phyloP scores from a whole-genome alignment of 495 filamentous ascomycete genomes.

The Trichocladium antarcticum region DNA sequence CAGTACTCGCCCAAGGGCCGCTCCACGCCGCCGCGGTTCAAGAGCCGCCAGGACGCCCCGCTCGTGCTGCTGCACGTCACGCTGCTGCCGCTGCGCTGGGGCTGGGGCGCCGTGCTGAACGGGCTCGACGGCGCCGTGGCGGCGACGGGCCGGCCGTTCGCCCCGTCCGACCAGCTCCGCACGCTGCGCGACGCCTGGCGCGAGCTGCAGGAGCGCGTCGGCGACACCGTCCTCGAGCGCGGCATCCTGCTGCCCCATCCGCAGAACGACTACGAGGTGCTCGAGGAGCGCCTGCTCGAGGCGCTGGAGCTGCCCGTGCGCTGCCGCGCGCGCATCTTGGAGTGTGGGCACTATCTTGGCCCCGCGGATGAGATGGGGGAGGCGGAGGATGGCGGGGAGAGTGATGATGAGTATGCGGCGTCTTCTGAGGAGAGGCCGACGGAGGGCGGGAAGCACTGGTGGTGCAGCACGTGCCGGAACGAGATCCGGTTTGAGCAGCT shows the following conservation, averaged over 20 bases:
- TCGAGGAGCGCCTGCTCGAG: constrained; percentile 88
- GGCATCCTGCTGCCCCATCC: constrained; percentile 85
- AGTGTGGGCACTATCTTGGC: constrained; percentile 66
- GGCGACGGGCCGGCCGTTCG: constrained; percentile 11
- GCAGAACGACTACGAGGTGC: constrained; percentile 75
- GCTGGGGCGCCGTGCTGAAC: constrained; percentile 50
- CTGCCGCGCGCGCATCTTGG: constrained; percentile 53
- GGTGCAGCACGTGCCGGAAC: constrained; percentile 48
- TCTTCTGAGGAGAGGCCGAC: constrained; percentile 22
- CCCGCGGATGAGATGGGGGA: constrained; percentile 33
- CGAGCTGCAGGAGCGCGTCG: constrained; percentile 60
- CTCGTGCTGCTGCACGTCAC: constrained; percentile 85
- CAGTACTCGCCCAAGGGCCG: constrained; percentile 51
- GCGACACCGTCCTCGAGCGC: constrained; percentile 68
- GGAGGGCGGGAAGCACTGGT: constrained; percentile 37
- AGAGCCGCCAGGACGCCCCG: constrained; percentile 44
- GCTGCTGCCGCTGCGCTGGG: constrained; percentile 58
- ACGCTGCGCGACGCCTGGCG: constrained; percentile 60
- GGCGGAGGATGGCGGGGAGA: constrained; percentile 38
- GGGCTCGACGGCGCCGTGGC: constrained; percentile 21
- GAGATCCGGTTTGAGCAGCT: constrained; percentile 41
- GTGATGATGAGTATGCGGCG: constrained; percentile 27
- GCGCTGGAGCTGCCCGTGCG: constrained; percentile 61
- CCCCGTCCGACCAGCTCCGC: constrained; percentile 44
- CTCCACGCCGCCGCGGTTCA: constrained; percentile 42